Evolutionary conservation across 805 yeast genomes (phyloP), one percentile per base, ranked within the genome.

Genomic region (Metschnikowia kunwiensis): DNA sequence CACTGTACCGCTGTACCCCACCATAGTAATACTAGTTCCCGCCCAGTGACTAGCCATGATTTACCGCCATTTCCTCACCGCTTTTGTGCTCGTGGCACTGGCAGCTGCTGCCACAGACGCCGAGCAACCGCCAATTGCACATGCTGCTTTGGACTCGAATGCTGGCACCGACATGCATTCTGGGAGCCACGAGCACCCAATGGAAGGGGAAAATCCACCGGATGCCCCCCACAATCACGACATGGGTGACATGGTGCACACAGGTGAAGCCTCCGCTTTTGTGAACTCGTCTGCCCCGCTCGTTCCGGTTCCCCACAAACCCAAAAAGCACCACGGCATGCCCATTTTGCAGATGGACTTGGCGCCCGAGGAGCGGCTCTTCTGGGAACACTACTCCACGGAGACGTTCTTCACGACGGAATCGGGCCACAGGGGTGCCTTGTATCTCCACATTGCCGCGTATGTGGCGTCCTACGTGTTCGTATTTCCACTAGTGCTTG

Each of bases 311-410:
- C 65, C 74, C 24, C 74, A 68, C 43, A 58, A 52, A 7, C 34
- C 42, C 51, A 51, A 55, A 11, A 68, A 77, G 52, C 55, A 60
- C 32, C 95, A 86, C 53, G 95, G 95, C 0, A 52, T 75, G 46
- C 89, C 95, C 1, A 85, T 89, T 27, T 66, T 88, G 30, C 64
- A 78, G 18, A 82, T 84, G 2, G 53, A 75, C 13, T 69, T 89
- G 32, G 70, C 79, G 12, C 82, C 89, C 0, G 83, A 78, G 29
- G 96, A 88, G 58, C 65, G 78, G 37, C 55, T 70, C 18, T 89
- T 74, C 59, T 89, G 97, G 97, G 79, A 78, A 32, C 55, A 60
- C 17, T 89, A 88, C 60, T 78, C 84, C 53, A 78, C 94, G 10
- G 82, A 91, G 1, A 80, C 86, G 3, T 88, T 72, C 57, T 78